Conservation (phyloP, 2,329 filamentous ascomycete species). For the Pseudogymnoascus destructans region DNA sequence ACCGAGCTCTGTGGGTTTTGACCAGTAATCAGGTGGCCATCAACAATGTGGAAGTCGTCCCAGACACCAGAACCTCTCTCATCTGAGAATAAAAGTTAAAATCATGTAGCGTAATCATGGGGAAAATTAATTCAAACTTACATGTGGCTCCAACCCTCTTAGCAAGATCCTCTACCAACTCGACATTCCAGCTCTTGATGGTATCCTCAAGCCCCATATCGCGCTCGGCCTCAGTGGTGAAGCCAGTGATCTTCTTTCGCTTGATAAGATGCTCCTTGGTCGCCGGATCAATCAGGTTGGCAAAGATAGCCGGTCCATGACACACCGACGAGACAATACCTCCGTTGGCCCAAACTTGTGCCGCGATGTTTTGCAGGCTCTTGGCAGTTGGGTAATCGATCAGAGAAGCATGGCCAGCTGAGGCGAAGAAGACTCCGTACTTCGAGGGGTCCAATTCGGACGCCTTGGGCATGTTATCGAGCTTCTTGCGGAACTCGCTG, state of each 20-base stretch:
- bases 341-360: slow-evolving; percentile 29
- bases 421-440: slow-evolving; percentile 32
- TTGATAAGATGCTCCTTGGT: slow-evolving; percentile 29
- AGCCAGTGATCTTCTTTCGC: slow-evolving; percentile 29
- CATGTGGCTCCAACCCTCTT: slow-evolving; percentile 24
- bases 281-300: slow-evolving; percentile 24
- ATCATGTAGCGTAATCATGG: not conserved
- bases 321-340: slow-evolving; percentile 33
- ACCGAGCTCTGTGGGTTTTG: slow-evolving; percentile 32
- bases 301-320: slow-evolving; percentile 30
- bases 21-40: slow-evolving; percentile 27
- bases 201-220: slow-evolving; percentile 26
- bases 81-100: slow-evolving; percentile 4
- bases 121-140: slow-evolving; percentile 16
- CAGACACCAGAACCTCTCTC: slow-evolving; percentile 17
- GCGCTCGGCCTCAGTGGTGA: slow-evolving; percentile 29
- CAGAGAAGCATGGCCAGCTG: slow-evolving; percentile 33
- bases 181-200: slow-evolving; percentile 24
- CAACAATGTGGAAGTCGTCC: slow-evolving; percentile 22
- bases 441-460: slow-evolving; percentile 24
- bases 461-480: slow-evolving; percentile 32
- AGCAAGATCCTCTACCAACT: slow-evolving; percentile 27
- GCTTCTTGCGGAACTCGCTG: slow-evolving; percentile 33
- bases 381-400: slow-evolving; percentile 34
- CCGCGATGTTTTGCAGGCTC: slow-evolving; percentile 30